Evolutionary conservation across 1,139 yeast genomes (phyloP), one percentile per base, ranked within the genome.

Genomic region (Geotrichum histeridarum): DNA sequence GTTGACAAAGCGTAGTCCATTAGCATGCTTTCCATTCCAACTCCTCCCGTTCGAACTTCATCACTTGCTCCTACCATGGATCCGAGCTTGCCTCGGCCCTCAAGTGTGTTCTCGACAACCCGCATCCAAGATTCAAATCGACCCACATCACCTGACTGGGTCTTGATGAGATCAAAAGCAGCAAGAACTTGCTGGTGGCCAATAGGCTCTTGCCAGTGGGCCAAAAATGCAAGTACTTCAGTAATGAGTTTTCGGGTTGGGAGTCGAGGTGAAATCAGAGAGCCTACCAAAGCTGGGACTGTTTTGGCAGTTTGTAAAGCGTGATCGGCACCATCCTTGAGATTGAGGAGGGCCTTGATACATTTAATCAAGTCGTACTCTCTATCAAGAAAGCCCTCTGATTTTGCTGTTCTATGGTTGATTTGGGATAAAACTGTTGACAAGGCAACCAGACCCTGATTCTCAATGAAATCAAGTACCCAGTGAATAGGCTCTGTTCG

Each of bases 11-110:
- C 83, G 69, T 91, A 93, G 59, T 91, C 97, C 62, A 83, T 73
- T 32, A 93, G 76, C 53, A 86, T 82, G 60, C 81, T 82, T 64
- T 90, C 96, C 43, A 84, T 79, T 2, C 76, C 71, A 1, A 77
- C 67, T 0, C 89, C 88, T 8, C 81, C 77, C 12, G 80, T 74
- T 59, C 83, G 82, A 54, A 83, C 77, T 61, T 93, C 98, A n/a
- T 86, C 95, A 58, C 91, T 84, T 0, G 97, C 96, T 1, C 97
- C 97, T 8, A 93, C 98, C 62, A 85, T 72, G 0, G 96, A 87
- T 14, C 96, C 95, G 77, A 86, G 77, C 63, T 83, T 85, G 11
- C 98, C 98, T 61, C 93, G 78, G 1, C 97, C 97, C 59, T 86
- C 91, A 52, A 93, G 67, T 0, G 95, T 83, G 55, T 82, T 79